Conservation (phyloP, 2,329 filamentous ascomycete species). For the Chaetomium globosum region DNA sequence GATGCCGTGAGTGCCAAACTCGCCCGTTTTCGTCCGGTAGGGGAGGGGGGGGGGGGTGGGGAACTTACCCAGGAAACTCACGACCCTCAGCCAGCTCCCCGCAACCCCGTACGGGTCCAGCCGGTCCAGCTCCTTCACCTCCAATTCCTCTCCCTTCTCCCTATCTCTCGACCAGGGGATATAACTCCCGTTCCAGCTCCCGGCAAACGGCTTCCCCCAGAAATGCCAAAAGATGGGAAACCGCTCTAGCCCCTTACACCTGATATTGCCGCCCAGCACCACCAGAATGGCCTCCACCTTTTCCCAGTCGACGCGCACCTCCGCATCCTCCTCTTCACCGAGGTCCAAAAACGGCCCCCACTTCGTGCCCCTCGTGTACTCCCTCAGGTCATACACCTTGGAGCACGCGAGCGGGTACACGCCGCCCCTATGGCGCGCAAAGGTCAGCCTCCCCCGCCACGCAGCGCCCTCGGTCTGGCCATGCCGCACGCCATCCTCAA, state of each 20-base stretch:
- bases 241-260: conserved; percentile 49
- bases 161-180: conserved; percentile 41
- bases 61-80: conserved; percentile 34
- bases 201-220: conserved; percentile 61
- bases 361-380: conserved; percentile 61
- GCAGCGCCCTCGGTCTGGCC: conserved; percentile 37
- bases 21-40: not conserved
- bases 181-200: conserved; percentile 57
- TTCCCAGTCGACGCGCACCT: conserved; percentile 70
- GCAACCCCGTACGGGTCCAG: conserved; percentile 71
- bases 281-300: conserved; percentile 76
- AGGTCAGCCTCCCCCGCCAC: not conserved
- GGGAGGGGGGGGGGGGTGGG: not conserved
- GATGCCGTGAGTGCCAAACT: not conserved
- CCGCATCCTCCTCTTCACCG: conserved; percentile 54
- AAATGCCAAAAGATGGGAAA: conserved; percentile 53
- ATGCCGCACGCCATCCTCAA: conserved; percentile 49
- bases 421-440: conserved; percentile 25
- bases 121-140: conserved; percentile 50
- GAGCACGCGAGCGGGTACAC: conserved; percentile 66
- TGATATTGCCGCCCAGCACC: conserved; percentile 65
- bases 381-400: conserved; percentile 72
- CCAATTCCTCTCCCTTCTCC: conserved; percentile 30
- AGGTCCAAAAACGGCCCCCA: conserved; percentile 71
- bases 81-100: conserved; percentile 72